Percentiles rank a stretch among this genome's conserved stretches.
These are phyloP conservation scores for Clarireedia monteithiana DNA, from an alignment of 2,329 filamentous ascomycete genomes.

Conservation along the genomic window DNA sequence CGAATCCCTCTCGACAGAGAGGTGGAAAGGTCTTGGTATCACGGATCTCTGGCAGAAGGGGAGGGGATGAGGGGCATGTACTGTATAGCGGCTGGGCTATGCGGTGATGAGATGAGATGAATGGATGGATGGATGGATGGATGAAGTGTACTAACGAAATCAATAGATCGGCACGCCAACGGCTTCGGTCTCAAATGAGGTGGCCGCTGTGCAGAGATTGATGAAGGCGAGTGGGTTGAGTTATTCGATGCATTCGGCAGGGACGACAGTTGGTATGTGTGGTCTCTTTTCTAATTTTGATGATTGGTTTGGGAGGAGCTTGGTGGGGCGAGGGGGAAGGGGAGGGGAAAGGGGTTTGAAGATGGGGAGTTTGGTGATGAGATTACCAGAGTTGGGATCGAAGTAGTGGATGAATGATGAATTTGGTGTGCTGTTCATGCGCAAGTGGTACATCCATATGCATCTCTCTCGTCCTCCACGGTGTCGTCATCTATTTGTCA, in stretches of 20 bases:
- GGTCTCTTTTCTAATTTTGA: too few relatives aligned
- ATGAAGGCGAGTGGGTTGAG: conserved; percentile 73
- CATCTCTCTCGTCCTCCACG: background rate
- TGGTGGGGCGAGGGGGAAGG: background rate
- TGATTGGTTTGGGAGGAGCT: background rate
- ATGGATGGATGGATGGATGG: background rate
- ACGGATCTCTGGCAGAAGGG: too few relatives aligned
- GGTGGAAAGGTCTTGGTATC: too few relatives aligned
- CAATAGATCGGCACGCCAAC: conserved; percentile 71
- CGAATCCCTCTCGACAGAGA: too few relatives aligned
- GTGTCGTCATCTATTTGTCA: background rate
- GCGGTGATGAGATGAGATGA: too few relatives aligned
- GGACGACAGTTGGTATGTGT: conserved; percentile 76
- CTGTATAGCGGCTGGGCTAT: background rate
- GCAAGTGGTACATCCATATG: background rate
- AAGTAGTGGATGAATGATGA: background rate
- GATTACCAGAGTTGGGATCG: too few relatives aligned
- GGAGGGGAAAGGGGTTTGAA: background rate
- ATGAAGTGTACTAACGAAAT: too few relatives aligned
- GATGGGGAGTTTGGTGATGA: background rate
- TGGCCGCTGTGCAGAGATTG: conserved; percentile 82
- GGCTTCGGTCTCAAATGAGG: conserved; percentile 70
- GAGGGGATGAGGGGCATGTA: too few relatives aligned
- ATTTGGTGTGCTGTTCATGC: background rate
- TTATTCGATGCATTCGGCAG: conserved; percentile 87